Evolutionary conservation across 805 yeast species (phyloP).

Genomic region (Kluyveromyces nonfermentans): DNA sequence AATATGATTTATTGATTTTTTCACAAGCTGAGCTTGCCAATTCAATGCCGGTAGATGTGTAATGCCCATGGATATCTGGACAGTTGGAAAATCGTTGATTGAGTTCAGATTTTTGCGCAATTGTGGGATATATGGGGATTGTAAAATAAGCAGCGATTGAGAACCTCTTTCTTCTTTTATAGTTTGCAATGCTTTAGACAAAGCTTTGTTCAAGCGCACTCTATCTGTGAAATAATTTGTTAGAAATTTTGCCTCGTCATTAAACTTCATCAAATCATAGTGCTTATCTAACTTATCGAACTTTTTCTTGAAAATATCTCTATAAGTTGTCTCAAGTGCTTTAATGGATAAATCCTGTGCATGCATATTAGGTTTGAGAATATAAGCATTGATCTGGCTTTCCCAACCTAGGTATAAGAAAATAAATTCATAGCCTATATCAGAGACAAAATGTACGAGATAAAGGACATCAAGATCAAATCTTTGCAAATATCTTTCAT

Average conservation of each 20-base stretch:
- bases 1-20: slow-evolving; percentile 58
- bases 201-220: slow-evolving; percentile 45
- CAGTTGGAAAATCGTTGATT: slow-evolving; percentile 48
- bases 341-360: slow-evolving; percentile 40
- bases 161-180: slow-evolving; percentile 60
- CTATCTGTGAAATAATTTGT: slow-evolving; percentile 45
- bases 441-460: slow-evolving; percentile 58
- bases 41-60: slow-evolving; percentile 61
- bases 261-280: slow-evolving; percentile 44
- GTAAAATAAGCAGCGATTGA: slow-evolving; percentile 57
- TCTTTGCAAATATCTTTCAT: slow-evolving; percentile 44
- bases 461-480: slow-evolving; percentile 53
- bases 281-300: slow-evolving; percentile 35
- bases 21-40: slow-evolving; percentile 66
- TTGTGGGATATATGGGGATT: slow-evolving; percentile 52
- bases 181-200: slow-evolving; percentile 45
- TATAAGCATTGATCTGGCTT: slow-evolving; percentile 38
- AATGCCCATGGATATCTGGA: slow-evolving; percentile 52
- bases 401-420: slow-evolving; percentile 60
- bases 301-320: slow-evolving; percentile 42
- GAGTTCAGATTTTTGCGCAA: slow-evolving; percentile 39
- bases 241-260: slow-evolving; percentile 44
- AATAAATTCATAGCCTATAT: slow-evolving; percentile 62
- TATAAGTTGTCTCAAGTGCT: slow-evolving; percentile 41
- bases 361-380: slow-evolving; percentile 56